Percentiles rank a stretch among this genome's conserved stretches.
Conservation (phyloP, 768 basidiomycete species). For the Trametes elegans region DNA sequence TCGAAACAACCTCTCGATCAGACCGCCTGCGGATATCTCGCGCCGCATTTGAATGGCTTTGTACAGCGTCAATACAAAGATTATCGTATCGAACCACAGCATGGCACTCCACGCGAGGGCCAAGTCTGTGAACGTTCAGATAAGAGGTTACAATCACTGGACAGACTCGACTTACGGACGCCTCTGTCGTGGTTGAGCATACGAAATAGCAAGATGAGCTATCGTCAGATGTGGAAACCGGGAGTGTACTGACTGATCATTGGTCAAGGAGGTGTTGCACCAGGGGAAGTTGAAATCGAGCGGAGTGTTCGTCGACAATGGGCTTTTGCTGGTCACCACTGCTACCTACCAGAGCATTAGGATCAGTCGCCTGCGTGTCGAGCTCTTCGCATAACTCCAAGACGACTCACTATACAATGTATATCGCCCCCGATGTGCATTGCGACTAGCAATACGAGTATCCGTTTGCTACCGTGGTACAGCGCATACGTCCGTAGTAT, state of each 20-base stretch:
- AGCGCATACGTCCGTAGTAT: slow-evolving; percentile 26
- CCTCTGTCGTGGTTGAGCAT: slow-evolving; percentile 1
- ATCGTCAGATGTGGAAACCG: neutral
- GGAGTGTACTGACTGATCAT: slow-evolving; percentile 3
- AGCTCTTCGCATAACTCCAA: too few relatives aligned
- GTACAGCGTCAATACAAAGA: slow-evolving; percentile 13
- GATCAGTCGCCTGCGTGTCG: too few relatives aligned
- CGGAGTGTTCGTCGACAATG: neutral
- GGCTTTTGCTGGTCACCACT: slow-evolving; percentile 8
- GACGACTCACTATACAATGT: slow-evolving; percentile 2
- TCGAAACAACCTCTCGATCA: slow-evolving; percentile 1
- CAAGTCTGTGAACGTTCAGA: neutral
- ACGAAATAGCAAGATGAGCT: too few relatives aligned
- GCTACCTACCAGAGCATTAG: too few relatives aligned
- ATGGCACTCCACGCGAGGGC: slow-evolving; percentile 10
- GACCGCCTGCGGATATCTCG: neutral
- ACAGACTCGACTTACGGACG: neutral
- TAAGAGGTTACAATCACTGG: neutral
- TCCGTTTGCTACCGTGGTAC: slow-evolving; percentile 20
- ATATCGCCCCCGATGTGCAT: slow-evolving; percentile 9
- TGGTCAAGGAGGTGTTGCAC: slow-evolving; percentile 4
- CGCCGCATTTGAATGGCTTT: slow-evolving; percentile 10
- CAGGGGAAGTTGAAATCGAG: neutral
- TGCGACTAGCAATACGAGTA: slow-evolving; percentile 11
- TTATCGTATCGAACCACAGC: slow-evolving; percentile 20